Percentiles rank a stretch among this genome's conserved stretches.
phyloP scores from a whole-genome alignment of 345 rosid species.

The Eucalyptus urophylla region DNA sequence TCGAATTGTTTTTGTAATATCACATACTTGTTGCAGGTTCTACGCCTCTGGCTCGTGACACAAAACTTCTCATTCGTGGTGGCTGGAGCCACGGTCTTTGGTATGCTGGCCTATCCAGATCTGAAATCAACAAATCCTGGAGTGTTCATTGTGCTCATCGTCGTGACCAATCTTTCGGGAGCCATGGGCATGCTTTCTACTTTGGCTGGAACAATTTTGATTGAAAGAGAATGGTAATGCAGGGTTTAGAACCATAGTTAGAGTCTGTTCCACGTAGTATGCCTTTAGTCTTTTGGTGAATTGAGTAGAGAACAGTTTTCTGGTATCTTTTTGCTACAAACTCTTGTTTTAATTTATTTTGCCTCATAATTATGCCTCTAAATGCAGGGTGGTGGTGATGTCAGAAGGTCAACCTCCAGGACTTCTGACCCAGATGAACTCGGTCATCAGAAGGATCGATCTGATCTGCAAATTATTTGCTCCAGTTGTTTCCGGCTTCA shows the following conservation, averaged over 20 bases:
- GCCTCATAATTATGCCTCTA: not conserved
- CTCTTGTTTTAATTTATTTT: not conserved
- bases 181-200: conserved; percentile 72
- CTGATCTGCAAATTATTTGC: conserved; percentile 72
- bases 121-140: conserved; percentile 22
- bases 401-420: conserved; percentile 57
- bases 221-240: conserved; percentile 91
- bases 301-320: not conserved
- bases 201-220: conserved; percentile 71
- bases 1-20: not conserved
- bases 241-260: not conserved
- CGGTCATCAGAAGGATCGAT: conserved; percentile 67
- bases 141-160: conserved; percentile 30
- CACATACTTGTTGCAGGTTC: conserved; percentile 25
- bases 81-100: conserved; percentile 64
- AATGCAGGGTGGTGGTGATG: conserved; percentile 72
- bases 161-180: conserved; percentile 51
- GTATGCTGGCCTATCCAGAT: conserved; percentile 27
- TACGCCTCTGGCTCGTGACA: conserved; percentile 53
- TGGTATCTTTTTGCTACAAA: not conserved
- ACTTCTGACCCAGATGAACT: conserved; percentile 60
- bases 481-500: conserved; percentile 65
- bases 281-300: too few relatives aligned
- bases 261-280: not conserved
- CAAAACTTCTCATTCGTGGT: conserved; percentile 66